A percentile compares a stretch with the other conserved stretches of the same genome.
phyloP scores from a whole-genome alignment of 441 rosid genomes.

The Pelargonium cotyledonis region DNA sequence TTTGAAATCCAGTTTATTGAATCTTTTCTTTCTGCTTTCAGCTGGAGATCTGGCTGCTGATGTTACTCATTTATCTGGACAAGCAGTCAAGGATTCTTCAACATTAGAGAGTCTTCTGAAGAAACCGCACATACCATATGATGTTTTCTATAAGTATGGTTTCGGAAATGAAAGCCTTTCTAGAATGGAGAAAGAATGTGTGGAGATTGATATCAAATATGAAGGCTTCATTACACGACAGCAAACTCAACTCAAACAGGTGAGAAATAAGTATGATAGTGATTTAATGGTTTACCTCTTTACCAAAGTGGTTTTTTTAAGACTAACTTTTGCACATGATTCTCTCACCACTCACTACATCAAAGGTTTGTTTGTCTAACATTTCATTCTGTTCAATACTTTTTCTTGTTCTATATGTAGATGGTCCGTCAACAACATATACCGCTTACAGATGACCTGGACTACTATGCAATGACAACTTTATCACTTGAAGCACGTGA shows the following conservation, averaged over 20 bases:
- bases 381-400: conserved; percentile 5
- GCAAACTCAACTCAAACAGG: conserved; percentile 80
- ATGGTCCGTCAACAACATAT: conserved; percentile 80
- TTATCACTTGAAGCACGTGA: conserved; percentile 89
- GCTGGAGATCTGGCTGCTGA: conserved; percentile 88
- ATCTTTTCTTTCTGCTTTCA: conserved; percentile 28
- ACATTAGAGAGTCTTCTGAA: conserved; percentile 82
- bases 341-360: neutral
- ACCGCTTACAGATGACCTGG: conserved; percentile 79
- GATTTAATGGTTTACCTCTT: neutral
- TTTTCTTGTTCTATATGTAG: conserved; percentile 32
- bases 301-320: neutral
- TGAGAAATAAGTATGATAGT: conserved; percentile 20
- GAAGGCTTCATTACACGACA: conserved; percentile 94
- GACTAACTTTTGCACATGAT: neutral
- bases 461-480: conserved; percentile 77
- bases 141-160: conserved; percentile 76
- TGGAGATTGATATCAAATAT: conserved; percentile 87
- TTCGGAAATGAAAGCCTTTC: conserved; percentile 65
- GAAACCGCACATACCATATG: conserved; percentile 85
- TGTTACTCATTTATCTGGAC: conserved; percentile 54
- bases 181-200: conserved; percentile 76
- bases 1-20: neutral
- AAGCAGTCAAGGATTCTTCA: conserved; percentile 77
- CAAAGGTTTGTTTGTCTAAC: conserved; percentile 4